phyloP scores from a whole-genome alignment of 2,329 filamentous ascomycete genomes.

The Calonectria naviculata region DNA sequence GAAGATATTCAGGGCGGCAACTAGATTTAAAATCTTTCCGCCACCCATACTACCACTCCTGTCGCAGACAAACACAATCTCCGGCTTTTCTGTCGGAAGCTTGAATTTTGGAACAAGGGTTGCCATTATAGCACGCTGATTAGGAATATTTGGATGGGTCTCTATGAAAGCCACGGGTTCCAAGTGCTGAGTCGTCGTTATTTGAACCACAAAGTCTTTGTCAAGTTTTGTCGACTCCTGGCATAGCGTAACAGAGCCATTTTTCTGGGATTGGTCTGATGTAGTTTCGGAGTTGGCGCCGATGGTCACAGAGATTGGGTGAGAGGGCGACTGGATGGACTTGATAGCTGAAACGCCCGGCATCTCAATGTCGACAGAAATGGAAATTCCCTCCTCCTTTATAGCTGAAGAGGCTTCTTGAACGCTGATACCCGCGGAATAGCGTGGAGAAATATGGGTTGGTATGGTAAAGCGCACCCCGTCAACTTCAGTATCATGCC shows the following conservation, averaged over 20 bases:
- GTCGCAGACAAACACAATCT: constrained; percentile 80
- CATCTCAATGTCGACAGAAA: constrained; percentile 55
- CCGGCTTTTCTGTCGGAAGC: constrained; percentile 63
- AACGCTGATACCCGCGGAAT: constrained; percentile 53
- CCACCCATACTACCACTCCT: constrained; percentile 73
- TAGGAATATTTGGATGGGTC: constrained; percentile 68
- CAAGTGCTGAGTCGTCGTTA: constrained; percentile 68
- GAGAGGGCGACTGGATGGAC: constrained; percentile 72
- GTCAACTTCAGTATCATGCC: constrained; percentile 76
- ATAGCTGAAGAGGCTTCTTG: background rate
- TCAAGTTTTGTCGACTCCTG: constrained; percentile 64
- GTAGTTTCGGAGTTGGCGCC: constrained; percentile 60
- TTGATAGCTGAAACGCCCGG: constrained; percentile 65
- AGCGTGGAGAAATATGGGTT: constrained; percentile 73
- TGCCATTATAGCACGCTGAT: constrained; percentile 75
- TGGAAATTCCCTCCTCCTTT: constrained; percentile 29
- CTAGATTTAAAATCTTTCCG: constrained; percentile 62
- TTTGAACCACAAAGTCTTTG: constrained; percentile 74
- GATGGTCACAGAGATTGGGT: constrained; percentile 73
- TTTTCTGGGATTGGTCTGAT: constrained; percentile 62
- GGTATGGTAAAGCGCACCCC: constrained; percentile 77
- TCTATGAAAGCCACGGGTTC: constrained; percentile 74
- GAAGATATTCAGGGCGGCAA: constrained; percentile 69
- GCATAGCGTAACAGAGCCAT: constrained; percentile 70
- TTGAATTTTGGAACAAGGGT: constrained; percentile 77